phyloP scores from a whole-genome alignment of 2,329 filamentous ascomycete species.

The Aspergillus calidoustus region DNA sequence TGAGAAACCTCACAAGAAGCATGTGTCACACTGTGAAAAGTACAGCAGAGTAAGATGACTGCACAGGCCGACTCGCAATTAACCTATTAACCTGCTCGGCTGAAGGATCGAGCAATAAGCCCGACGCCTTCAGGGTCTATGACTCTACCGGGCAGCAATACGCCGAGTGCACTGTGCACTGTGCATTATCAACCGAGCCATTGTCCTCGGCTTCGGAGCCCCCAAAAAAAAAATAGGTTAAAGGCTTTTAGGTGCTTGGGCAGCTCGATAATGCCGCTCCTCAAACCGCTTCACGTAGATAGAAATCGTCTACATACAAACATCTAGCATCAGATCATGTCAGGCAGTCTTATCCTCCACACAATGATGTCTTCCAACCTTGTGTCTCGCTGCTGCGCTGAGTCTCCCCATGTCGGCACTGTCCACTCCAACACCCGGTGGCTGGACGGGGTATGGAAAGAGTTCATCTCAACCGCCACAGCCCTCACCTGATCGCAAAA shows the following conservation, averaged over 20 bases:
- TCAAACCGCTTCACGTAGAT: conserved; percentile 27
- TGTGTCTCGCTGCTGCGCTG: conserved; percentile 28
- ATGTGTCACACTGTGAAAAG: background rate
- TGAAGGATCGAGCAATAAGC: background rate
- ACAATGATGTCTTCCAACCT: conserved; percentile 31
- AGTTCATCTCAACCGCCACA: conserved; percentile 29
- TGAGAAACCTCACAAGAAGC: background rate
- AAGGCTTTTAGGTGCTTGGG: background rate
- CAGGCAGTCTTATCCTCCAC: conserved; percentile 29
- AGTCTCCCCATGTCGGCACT: conserved; percentile 23
- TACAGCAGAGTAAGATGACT: background rate
- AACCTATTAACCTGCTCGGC: background rate
- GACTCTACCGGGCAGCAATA: background rate
- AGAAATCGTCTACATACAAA: conserved; percentile 38
- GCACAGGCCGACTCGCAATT: background rate
- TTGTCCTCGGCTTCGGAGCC: background rate
- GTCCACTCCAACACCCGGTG: conserved; percentile 14
- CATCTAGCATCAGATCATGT: conserved; percentile 36
- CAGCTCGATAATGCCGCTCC: background rate
- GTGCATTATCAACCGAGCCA: background rate
- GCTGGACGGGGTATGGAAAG: conserved; percentile 17
- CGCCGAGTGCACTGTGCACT: background rate
- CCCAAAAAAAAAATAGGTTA: background rate
- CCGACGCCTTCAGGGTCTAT: background rate
- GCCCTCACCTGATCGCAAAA: conserved; percentile 29